These are phyloP conservation scores for Aspergillus cristatus DNA, from an alignment of 495 filamentous ascomycete genomes.

Conservation along the genomic window DNA sequence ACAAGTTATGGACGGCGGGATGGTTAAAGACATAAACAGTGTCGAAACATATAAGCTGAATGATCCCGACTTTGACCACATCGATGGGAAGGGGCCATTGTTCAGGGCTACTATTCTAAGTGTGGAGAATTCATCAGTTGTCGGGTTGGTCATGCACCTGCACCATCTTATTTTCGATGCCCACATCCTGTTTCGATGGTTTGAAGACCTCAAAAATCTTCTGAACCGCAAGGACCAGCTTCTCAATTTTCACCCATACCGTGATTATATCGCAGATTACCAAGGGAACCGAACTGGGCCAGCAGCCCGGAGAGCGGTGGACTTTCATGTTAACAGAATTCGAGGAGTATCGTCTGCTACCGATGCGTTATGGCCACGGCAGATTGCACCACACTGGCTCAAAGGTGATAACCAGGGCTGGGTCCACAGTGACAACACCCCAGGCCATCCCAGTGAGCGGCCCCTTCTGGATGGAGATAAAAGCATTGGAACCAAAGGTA, in stretches of 20 bases:
- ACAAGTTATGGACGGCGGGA: background rate
- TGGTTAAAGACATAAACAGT: conserved; percentile 1
- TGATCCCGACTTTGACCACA: background rate
- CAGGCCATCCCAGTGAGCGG: background rate
- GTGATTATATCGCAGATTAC: background rate
- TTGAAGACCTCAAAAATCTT: background rate
- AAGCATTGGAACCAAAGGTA: background rate
- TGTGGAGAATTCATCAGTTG: background rate
- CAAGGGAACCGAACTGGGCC: background rate
- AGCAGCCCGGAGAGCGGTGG: background rate
- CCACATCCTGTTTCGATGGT: background rate
- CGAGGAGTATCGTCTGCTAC: background rate
- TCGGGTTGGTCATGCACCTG: background rate
- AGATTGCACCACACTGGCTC: background rate
- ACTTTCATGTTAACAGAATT: background rate
- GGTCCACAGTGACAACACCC: background rate
- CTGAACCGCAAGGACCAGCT: background rate
- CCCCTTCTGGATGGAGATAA: background rate
- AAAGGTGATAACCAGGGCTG: background rate
- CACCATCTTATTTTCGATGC: background rate
- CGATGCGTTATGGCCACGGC: background rate
- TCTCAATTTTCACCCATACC: background rate
- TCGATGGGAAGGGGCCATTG: background rate
- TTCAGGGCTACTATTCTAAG: background rate
- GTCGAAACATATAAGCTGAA: conserved; percentile 1